Evolutionary conservation across 2,329 filamentous ascomycete species (phyloP), one percentile per base, ranked within the genome.

Genomic region (Aspergillus sp.): DNA sequence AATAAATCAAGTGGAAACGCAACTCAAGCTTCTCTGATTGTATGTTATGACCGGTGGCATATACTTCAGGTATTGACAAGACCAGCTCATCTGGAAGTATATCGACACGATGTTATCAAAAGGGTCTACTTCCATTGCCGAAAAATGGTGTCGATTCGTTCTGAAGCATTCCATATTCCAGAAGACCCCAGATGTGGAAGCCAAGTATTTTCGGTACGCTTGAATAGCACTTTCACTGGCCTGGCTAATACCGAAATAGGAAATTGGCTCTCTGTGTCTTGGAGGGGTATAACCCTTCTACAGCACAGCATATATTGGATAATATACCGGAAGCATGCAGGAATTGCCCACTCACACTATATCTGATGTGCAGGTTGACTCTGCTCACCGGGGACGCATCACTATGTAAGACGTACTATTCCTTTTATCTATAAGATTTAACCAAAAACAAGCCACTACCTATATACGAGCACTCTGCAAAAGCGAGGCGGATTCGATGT

Each of bases 81-180:
- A 38, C 2, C 18, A 93, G 89, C 72, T 96, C 3, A 75, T 96
- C 3, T 97, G 92, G 91, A 95, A 91, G 73, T 83, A 81, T 24
- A 79, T 90, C n/a, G 89, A 92, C 52, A 73, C 78, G 1, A 78
- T 79, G 13, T 85, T 84, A 60, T 74, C 74, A 1, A 79, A 83
- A 32, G 76, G 80, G 2, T 74, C 85, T 15, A 83, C 82, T 54
- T 76, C 80, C 2, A 62, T 78, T 13, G 83, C 88, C 1, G 83
- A 88, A 60, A 74, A 78, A 50, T 97, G 91, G 91, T 96, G 90
- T 65, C 79, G 73, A 7, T 69, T 91, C 17, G 87, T 89, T 0
- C 77, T 65, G 3, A 52, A 89, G 12, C 87, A 92, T 66, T 70
- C 77, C 0, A 66, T 90, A 0, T 92, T 97, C 62, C 75, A 81